Base-by-base conservation (phyloP, 2,329 filamentous ascomycete genomes). In the Pseudogymnoascus sp. region DNA sequence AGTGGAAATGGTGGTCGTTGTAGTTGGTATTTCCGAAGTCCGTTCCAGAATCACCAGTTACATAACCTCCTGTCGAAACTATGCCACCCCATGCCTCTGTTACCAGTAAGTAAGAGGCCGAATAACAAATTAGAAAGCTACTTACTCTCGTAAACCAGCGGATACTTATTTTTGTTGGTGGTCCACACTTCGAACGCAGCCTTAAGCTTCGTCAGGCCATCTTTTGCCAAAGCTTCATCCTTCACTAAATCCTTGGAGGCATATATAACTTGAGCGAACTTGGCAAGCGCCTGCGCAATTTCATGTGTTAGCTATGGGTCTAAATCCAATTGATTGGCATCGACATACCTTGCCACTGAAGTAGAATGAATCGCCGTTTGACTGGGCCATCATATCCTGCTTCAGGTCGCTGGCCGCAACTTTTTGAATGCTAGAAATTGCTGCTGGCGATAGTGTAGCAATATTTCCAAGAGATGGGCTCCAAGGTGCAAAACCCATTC, bases 21-120 rank as follows among this genome's bases (percentile, higher is more conserved):
- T 93, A 93, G 71, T 85, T 89, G 1, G 88, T 90, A 74, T 97
- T 97, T 67, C 95, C 95, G 76, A 96, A 97, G 72, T 97, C 95
- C 0, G 81, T 82, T 1, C 87, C 86, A 4, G 83, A 74, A 67
- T 96, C 84, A 1, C 85, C 86, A 1, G 86, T 89, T 15, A 72
- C 73, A 72, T 93, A 96, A 4, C 86, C 85, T 9, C 88, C 89
- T 6, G 85, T 85, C 4, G 90, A 95, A 9, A 95, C 89, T 6
- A 92, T 77, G 1, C 92, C 92, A 64, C 89, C 89, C 91, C 92
- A 96, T 13, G 80, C 83, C 66, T 76, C 82, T 85, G 64, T 50
- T 44, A 33, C 46, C 69, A 62, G 72, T 71, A 56, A 29, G 46
- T 35, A 4, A 35, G 19, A 17, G 40, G 59, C 10, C 17, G 23